Conservation (phyloP, 2,329 filamentous ascomycete genomes). For the Gremmenia infestans region DNA sequence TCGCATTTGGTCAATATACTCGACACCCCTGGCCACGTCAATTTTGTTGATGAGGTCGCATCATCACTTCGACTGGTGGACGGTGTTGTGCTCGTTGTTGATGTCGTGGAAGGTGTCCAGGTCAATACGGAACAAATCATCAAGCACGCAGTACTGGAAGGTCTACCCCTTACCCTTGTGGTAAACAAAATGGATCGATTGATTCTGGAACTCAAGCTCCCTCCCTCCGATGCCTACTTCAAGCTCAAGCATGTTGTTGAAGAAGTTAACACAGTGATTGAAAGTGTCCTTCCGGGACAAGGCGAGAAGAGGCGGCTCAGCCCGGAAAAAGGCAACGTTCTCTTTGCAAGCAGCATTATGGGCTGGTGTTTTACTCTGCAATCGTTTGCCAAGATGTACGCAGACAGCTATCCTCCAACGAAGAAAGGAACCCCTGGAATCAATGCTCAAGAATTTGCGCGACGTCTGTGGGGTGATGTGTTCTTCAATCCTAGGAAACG, state of each 20-base stretch:
- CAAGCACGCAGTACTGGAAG: conserved; percentile 87
- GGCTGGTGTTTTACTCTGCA: conserved; percentile 94
- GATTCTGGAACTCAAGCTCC: conserved; percentile 89
- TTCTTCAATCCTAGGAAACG: conserved; percentile 91
- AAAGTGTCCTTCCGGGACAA: conserved; percentile 75
- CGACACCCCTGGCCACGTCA: conserved; percentile 95
- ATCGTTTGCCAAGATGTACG: conserved; percentile 95
- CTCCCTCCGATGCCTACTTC: conserved; percentile 94
- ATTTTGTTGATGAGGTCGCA: conserved; percentile 96
- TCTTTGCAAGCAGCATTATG: conserved; percentile 90
- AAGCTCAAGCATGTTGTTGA: conserved; percentile 99
- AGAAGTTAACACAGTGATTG: conserved; percentile 94
- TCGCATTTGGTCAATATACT: conserved; percentile 93
- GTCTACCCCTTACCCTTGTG: conserved; percentile 81
- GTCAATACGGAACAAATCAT: conserved; percentile 96
- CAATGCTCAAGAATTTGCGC: conserved; percentile 76
- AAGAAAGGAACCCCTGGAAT: conserved; percentile 49
- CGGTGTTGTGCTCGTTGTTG: conserved; percentile 87
- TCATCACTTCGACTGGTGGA: conserved; percentile 82
- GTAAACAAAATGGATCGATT: conserved; percentile 97
- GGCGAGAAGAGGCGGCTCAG: conserved; percentile 79
- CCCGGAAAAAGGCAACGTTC: conserved; percentile 96
- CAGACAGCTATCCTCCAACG: conserved; percentile 63
- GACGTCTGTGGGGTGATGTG: conserved; percentile 89
- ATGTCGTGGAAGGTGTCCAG: conserved; percentile 98